phyloP scores from a whole-genome alignment of 306 rosid species.

The Lablab purpureus region DNA sequence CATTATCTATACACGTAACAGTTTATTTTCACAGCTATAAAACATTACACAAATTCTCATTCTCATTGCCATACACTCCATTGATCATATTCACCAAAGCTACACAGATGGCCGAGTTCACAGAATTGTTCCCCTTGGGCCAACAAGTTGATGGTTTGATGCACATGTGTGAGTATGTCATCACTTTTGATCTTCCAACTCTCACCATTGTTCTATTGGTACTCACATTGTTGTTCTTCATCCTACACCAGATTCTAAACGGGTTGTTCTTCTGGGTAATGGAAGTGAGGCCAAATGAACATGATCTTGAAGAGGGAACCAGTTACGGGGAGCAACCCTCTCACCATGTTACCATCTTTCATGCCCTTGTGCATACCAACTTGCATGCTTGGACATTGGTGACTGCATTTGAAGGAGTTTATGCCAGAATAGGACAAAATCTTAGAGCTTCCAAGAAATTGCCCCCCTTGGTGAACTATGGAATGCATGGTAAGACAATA shows the following conservation, averaged over 20 bases:
- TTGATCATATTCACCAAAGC: neutral
- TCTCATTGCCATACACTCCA: constrained; percentile 11
- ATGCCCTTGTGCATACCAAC: constrained; percentile 11
- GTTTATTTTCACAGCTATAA: constrained; percentile 12
- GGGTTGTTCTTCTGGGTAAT: constrained; percentile 51
- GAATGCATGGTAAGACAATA: constrained; percentile 41
- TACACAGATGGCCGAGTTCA: constrained; percentile 36
- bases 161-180: constrained; percentile 17
- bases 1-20: neutral
- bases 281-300: constrained; percentile 26
- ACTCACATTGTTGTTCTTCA: constrained; percentile 40
- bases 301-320: constrained; percentile 40
- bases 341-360: constrained; percentile 7
- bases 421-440: constrained; percentile 51
- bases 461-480: constrained; percentile 60
- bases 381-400: constrained; percentile 41
- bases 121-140: constrained; percentile 39
- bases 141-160: constrained; percentile 32
- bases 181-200: constrained; percentile 42
- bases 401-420: constrained; percentile 14
- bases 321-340: neutral
- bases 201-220: neutral
- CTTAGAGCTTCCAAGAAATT: constrained; percentile 55
- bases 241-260: constrained; percentile 44
- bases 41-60: neutral